phyloP scores from a whole-genome alignment of 495 filamentous ascomycete species.

The Penicillium tannophilum region DNA sequence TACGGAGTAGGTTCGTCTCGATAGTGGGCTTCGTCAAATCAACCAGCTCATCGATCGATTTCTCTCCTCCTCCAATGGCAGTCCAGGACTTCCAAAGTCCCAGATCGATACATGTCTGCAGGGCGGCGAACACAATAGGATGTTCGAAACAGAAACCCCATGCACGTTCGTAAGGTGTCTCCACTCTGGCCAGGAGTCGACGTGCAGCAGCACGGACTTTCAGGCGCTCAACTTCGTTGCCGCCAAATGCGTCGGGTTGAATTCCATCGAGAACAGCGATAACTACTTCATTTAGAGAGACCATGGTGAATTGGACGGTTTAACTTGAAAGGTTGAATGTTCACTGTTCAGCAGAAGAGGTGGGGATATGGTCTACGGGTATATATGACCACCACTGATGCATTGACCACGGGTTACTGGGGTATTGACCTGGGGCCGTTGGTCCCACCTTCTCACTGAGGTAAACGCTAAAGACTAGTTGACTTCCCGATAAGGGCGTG shows the following conservation, averaged over 20 bases:
- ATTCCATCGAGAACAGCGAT: conserved; percentile 28
- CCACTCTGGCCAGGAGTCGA: conserved; percentile 29
- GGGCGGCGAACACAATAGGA: conserved; percentile 29
- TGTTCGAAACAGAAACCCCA: conserved; percentile 37
- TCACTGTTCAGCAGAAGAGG: not conserved
- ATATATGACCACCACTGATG: not conserved
- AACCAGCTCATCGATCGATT: conserved; percentile 26
- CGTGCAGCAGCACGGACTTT: conserved; percentile 31
- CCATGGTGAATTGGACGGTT: not conserved
- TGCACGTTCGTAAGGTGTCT: conserved; percentile 31
- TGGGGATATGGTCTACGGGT: not conserved
- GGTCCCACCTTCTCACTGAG: not conserved
- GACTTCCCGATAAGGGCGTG: not conserved
- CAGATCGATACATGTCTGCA: conserved; percentile 34
- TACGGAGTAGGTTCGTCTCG: conserved; percentile 32
- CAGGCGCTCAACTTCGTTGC: conserved; percentile 30
- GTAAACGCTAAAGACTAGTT: not conserved
- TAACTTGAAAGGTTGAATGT: not conserved
- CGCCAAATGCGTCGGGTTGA: conserved; percentile 21
- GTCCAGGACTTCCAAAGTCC: conserved; percentile 34
- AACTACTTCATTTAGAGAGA: conserved; percentile 17
- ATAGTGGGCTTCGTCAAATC: conserved; percentile 19
- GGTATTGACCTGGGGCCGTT: not conserved
- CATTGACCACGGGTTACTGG: not conserved
- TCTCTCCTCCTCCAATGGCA: conserved; percentile 26